phyloP scores from a whole-genome alignment of 805 yeast species.

The Jamesozyma jinghongensis region DNA sequence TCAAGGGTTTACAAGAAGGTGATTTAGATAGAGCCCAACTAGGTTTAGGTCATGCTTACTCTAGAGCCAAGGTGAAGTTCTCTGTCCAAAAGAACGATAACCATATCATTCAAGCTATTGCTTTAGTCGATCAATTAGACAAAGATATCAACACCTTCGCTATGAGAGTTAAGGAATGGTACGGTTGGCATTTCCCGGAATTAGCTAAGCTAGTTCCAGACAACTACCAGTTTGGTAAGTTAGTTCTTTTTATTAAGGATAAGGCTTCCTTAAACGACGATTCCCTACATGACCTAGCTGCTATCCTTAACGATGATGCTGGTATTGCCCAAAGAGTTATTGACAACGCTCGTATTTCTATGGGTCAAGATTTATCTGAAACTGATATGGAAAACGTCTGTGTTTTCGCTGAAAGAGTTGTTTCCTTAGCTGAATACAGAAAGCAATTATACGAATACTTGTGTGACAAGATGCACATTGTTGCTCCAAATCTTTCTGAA shows the following conservation, averaged over 20 bases:
- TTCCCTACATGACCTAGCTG: constrained; percentile 82
- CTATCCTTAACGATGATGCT: constrained; percentile 77
- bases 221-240: constrained; percentile 76
- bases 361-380: constrained; percentile 98
- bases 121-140: constrained; percentile 92
- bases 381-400: constrained; percentile 87
- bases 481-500: constrained; percentile 95
- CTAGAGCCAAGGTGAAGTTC: constrained; percentile 98
- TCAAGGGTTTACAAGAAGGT: constrained; percentile 87
- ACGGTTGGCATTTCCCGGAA: constrained; percentile 99
- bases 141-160: constrained; percentile 96
- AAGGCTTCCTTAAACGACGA: constrained; percentile 76
- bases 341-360: constrained; percentile 91
- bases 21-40: constrained; percentile 97
- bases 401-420: constrained; percentile 90
- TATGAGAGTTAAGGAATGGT: constrained; percentile 97
- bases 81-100: constrained; percentile 97
- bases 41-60: constrained; percentile 98
- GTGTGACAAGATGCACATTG: constrained; percentile 92
- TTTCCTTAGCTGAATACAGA: constrained; percentile 85
- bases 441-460: constrained; percentile 73
- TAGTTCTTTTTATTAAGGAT: constrained; percentile 76
- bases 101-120: constrained; percentile 98
- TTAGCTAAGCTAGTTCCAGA: constrained; percentile 85
- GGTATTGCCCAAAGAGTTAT: constrained; percentile 84